Percentiles rank a stretch among this genome's conserved stretches.
Conservation (phyloP, 805 yeast species). For the Blastobotrys robertii region DNA sequence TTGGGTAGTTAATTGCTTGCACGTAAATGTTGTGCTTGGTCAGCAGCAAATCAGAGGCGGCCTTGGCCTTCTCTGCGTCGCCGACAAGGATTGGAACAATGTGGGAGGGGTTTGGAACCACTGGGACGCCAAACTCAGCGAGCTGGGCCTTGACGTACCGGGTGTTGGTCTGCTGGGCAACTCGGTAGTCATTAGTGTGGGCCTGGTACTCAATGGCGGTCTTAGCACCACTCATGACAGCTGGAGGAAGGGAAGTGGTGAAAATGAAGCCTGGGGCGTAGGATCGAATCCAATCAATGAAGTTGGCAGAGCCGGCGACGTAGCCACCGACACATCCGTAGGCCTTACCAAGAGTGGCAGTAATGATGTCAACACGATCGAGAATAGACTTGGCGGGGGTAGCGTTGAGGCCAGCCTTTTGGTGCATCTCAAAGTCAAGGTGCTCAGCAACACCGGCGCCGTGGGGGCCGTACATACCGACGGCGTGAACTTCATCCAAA, state of each 20-base stretch:
- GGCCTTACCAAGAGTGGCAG: constrained; percentile 96
- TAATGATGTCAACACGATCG: constrained; percentile 90
- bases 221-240: constrained; percentile 90
- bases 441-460: constrained; percentile 99
- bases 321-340: constrained; percentile 98
- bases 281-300: constrained; percentile 93
- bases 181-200: constrained; percentile 64
- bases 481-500: constrained; percentile 97
- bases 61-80: constrained; percentile 84
- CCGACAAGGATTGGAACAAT: constrained; percentile 94
- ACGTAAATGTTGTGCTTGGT: constrained; percentile 82
- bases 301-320: constrained; percentile 74
- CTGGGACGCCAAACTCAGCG: constrained; percentile 73
- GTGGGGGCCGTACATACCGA: constrained; percentile 97
- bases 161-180: constrained; percentile 76
- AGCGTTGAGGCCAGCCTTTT: constrained; percentile 46
- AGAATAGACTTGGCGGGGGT: constrained; percentile 54
- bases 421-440: constrained; percentile 76
- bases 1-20: constrained; percentile 97
- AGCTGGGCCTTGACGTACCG: constrained; percentile 73
- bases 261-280: constrained; percentile 96
- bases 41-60: constrained; percentile 82
- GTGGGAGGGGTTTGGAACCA: constrained; percentile 95
- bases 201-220: constrained; percentile 83
- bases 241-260: constrained; percentile 96